A percentile compares a stretch with the other conserved stretches of the same genome.
phyloP scores from a whole-genome alignment of 805 yeast species.

The Pichia deserticola region DNA sequence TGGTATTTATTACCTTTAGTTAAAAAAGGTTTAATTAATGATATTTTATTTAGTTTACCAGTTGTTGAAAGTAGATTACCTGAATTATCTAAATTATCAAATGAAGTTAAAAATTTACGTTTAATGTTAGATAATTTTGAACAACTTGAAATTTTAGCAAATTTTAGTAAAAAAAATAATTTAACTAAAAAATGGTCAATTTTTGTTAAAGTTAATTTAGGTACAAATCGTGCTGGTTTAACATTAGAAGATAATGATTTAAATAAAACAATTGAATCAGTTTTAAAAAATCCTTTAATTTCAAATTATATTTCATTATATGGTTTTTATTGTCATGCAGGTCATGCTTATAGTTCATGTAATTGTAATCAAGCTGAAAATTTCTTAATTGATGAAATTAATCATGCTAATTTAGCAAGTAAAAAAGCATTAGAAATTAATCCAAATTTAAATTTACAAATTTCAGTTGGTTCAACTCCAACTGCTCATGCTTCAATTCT shows the following conservation, averaged over 20 bases:
- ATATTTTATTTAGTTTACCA: slow-evolving; percentile 54
- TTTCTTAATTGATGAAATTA: slow-evolving; percentile 48
- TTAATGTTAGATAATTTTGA: slow-evolving; percentile 55
- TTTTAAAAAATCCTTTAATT: slow-evolving; percentile 18
- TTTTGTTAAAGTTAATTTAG: slow-evolving; percentile 64
- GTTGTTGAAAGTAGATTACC: slow-evolving; percentile 40
- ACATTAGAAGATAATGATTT: slow-evolving; percentile 18
- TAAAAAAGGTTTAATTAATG: slow-evolving; percentile 24
- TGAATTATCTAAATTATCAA: slow-evolving; percentile 40
- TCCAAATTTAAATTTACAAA: slow-evolving; percentile 31
- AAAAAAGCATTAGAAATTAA: slow-evolving; percentile 30
- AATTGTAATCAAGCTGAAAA: slow-evolving; percentile 39
- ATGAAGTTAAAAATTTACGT: slow-evolving; percentile 33
- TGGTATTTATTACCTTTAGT: slow-evolving; percentile 41
- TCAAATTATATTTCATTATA: slow-evolving; percentile 36
- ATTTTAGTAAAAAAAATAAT: slow-evolving; percentile 24
- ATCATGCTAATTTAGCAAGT: slow-evolving; percentile 49
- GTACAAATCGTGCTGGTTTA: slow-evolving; percentile 64
- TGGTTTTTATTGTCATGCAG: slow-evolving; percentile 78
- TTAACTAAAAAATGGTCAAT: slow-evolving; percentile 46
- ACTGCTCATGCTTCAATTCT: slow-evolving; percentile 54
- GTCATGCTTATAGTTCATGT: slow-evolving; percentile 56
- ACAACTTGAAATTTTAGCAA: slow-evolving; percentile 44
- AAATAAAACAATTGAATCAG: slow-evolving; percentile 7
- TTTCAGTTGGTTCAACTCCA: slow-evolving; percentile 81